Evolutionary conservation across 768 basidiomycete species (phyloP), one percentile per base, ranked within the genome.

Genomic region (Mycena rosella): DNA sequence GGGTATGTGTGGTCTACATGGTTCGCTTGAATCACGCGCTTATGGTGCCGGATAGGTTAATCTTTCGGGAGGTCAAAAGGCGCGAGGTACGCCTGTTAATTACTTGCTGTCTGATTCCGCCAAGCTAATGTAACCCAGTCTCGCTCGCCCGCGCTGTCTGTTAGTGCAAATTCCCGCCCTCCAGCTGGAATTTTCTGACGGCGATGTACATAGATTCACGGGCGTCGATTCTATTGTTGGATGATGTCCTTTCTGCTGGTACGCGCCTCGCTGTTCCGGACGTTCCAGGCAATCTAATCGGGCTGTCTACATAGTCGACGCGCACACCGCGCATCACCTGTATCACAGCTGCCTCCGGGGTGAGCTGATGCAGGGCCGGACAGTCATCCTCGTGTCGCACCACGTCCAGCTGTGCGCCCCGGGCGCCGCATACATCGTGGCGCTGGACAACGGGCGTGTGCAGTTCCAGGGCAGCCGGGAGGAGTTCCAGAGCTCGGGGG

Each of bases 361-460:
- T 20, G 89, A 91, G 22, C 84, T 99, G 38, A 88, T 96, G 85
- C 79, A 82, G 57, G 90, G 89, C 27, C 87, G 96, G 40, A 98
- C 98, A 0, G 82, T 96, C 68, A 88, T 99, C 65, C 86, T 99
- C 17, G 97, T 99, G 56, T 98, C 96, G 3, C 97, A 99, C 74
- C 96, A 97, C 74, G 93, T 98, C 36, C 93, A 96, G 74, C 85
- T 99, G 5, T 96, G 94, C 74, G 86, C 89, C 3, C 88, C 93
- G 1, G 91, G 88, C 32, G 95, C 96, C 2, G 82, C 80, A 27
- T 96, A 95, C 77, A 85, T 98, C 70, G 92, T 97, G 42, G 90
- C 92, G 17, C 83, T 96, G 30, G 93, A 95, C 72, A 90, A 93
- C 73, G 94, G 94, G 32, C 87, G 88, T n/a, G 85, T 96, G 17